Percentiles rank a stretch among this genome's conserved stretches.
Conservation (phyloP, 352 stramenopile genomes). For the Peronospora farinosa region DNA sequence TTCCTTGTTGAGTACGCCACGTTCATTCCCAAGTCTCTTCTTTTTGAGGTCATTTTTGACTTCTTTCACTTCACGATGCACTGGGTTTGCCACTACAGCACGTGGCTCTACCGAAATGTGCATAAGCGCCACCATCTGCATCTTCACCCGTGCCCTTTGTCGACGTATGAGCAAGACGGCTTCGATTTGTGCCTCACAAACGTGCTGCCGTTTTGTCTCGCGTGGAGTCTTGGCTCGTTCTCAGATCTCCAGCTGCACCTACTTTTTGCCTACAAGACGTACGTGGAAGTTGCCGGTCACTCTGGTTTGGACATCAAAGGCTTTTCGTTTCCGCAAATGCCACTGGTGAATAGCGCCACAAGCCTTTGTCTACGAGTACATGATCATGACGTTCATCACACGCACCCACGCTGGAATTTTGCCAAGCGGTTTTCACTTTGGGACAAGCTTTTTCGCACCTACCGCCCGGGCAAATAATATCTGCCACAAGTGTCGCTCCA, state of each 20-base stretch:
- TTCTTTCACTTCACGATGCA: constrained; percentile 81
- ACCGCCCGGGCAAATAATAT: constrained; percentile 30
- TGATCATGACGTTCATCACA: constrained; percentile 86
- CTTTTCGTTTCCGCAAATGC: constrained; percentile 83
- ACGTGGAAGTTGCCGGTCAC: constrained; percentile 84
- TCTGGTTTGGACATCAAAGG: constrained; percentile 77
- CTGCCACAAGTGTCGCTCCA: neutral
- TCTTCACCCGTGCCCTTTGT: constrained; percentile 66
- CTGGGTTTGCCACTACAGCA: constrained; percentile 57
- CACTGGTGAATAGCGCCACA: constrained; percentile 42
- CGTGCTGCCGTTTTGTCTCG: constrained; percentile 56
- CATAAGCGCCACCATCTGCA: constrained; percentile 84
- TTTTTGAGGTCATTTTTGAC: constrained; percentile 83
- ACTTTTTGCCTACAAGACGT: constrained; percentile 86
- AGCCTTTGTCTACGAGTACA: constrained; percentile 61
- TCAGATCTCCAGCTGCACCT: constrained; percentile 60
- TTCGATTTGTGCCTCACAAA: constrained; percentile 77
- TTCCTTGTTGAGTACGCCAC: constrained; percentile 39
- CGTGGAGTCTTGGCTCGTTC: constrained; percentile 39
- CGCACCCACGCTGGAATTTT: constrained; percentile 79
- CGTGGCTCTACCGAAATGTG: constrained; percentile 68
- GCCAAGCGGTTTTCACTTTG: constrained; percentile 85
- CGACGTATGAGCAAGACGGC: constrained; percentile 79
- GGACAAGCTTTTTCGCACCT: constrained; percentile 82
- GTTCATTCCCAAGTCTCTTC: constrained; percentile 82